These are phyloP conservation scores for Keqinozyma sinolaborantium DNA, from an alignment of 1,139 yeast genomes.

Conservation along the genomic window DNA sequence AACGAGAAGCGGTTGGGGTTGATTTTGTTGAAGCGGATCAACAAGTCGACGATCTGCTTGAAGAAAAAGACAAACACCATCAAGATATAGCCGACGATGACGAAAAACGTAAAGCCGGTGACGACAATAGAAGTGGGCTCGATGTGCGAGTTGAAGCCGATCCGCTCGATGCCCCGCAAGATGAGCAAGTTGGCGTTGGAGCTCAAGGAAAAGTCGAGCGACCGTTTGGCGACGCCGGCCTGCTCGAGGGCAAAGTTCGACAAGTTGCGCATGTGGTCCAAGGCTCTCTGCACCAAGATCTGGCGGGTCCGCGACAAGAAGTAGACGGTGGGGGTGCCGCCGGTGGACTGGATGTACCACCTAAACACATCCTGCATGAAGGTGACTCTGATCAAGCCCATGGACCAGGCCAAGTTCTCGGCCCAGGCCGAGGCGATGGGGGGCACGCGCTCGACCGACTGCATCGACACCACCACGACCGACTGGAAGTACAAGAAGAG, in stretches of 20 bases:
- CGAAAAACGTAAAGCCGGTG: constrained; percentile 74
- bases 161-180: constrained; percentile 71
- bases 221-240: constrained; percentile 15
- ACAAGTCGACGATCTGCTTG: constrained; percentile 48
- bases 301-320: constrained; percentile 55
- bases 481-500: constrained; percentile 74
- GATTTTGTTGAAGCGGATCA: constrained; percentile 40
- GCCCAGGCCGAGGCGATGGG: constrained; percentile 83
- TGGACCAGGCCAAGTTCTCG: constrained; percentile 80
- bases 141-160: constrained; percentile 63
- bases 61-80: constrained; percentile 47
- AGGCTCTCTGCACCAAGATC: constrained; percentile 66
- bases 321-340: constrained; percentile 66
- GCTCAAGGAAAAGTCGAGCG: constrained; percentile 27
- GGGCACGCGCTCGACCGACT: constrained; percentile 68
- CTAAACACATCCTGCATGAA: constrained; percentile 77
- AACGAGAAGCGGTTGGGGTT: constrained; percentile 44
- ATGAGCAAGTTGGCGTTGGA: constrained; percentile 50
- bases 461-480: constrained; percentile 71
- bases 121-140: constrained; percentile 73
- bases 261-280: constrained; percentile 20
- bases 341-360: constrained; percentile 80
- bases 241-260: constrained; percentile 16
- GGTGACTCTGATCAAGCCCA: constrained; percentile 66
- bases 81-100: constrained; percentile 57